Base-by-base conservation (phyloP, 257 asterid genomes). In the Solanum paucissectum region DNA sequence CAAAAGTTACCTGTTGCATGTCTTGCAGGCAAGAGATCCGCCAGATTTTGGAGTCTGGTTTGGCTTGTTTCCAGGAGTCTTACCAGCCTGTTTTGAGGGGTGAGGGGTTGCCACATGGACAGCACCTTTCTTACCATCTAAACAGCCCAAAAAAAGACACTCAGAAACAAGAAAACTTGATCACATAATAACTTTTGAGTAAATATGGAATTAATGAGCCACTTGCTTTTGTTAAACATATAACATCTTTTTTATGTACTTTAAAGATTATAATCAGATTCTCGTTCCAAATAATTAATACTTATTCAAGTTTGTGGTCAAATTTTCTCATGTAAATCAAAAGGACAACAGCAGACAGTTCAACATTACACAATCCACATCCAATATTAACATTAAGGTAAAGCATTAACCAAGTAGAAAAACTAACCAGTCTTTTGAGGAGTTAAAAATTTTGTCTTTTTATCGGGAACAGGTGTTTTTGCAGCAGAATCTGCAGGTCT, bases 91-190 rank as follows among this genome's bases (percentile, higher is more conserved):
- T 90, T 96, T 96, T 40, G 98, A 87, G 7, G 99, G 99, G 87
- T 97, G 92, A 85, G 99, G 99, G 3, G 99, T 97, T 42, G 94
- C 98, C 62, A 94, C 98, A 84, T 95, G 99, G 25, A 42, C 95
- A 87, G 89, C 85, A 38, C 89, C 93, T 85, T 97, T 97, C 90
- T 95, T 97, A 69, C 94, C 95, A 91, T 95, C 98, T 95, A 89
- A 79, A 86, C 42, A 84, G 36, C 82, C 32, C 71, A 44, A 68
- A 68, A 85, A 40, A 27, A 84, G 64, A 33, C 32, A 21, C 12
- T 66, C 77, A 62, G 81, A 13, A 29, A 33, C 9, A 72, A 33
- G 82, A 44, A 46, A 20, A 46, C 27, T 14, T 9, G 55, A 81
- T 46, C 42, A 33, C 64, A 42, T 42, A 40, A 25, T 44, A 14